These are phyloP conservation scores for Cadophora malorum DNA, from an alignment of 2,329 filamentous ascomycete genomes.

Conservation along the genomic window DNA sequence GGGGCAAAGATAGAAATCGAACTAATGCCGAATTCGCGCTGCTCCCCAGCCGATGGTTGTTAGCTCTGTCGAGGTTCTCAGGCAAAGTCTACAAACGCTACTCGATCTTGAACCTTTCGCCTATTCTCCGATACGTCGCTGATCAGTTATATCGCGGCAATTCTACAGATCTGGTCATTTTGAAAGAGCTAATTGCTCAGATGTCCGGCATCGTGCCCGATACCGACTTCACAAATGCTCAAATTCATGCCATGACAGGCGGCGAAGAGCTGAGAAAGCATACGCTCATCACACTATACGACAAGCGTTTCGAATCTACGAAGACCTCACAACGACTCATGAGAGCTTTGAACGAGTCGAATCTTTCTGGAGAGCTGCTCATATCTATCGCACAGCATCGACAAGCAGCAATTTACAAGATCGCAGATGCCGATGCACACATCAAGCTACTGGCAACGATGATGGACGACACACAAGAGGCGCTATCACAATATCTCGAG, in stretches of 20 bases:
- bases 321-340: slow-evolving; percentile 81
- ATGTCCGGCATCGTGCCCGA: slow-evolving; percentile 95
- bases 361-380: slow-evolving; percentile 82
- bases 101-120: slow-evolving; percentile 79
- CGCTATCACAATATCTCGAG: slow-evolving; percentile 87
- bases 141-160: slow-evolving; percentile 83
- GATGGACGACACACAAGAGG: slow-evolving; percentile 87
- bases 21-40: slow-evolving; percentile 68
- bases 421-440: slow-evolving; percentile 75
- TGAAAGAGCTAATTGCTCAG: slow-evolving; percentile 86
- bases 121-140: slow-evolving; percentile 88
- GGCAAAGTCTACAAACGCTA: slow-evolving; percentile 91
- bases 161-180: slow-evolving; percentile 86
- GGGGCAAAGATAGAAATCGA: slow-evolving; percentile 66
- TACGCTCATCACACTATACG: slow-evolving; percentile 79
- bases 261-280: slow-evolving; percentile 80
- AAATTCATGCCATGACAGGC: slow-evolving; percentile 87
- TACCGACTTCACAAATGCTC: slow-evolving; percentile 85
- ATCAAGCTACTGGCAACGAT: slow-evolving; percentile 89
- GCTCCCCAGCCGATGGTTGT: slow-evolving; percentile 89
- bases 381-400: slow-evolving; percentile 90
- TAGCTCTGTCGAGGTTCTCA: slow-evolving; percentile 87
- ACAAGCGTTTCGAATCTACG: slow-evolving; percentile 78
- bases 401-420: slow-evolving; percentile 80
- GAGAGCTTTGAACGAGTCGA: slow-evolving; percentile 77